These are phyloP conservation scores for Boletus vinaceobasis DNA, from an alignment of 768 basidiomycete species.

Conservation along the genomic window DNA sequence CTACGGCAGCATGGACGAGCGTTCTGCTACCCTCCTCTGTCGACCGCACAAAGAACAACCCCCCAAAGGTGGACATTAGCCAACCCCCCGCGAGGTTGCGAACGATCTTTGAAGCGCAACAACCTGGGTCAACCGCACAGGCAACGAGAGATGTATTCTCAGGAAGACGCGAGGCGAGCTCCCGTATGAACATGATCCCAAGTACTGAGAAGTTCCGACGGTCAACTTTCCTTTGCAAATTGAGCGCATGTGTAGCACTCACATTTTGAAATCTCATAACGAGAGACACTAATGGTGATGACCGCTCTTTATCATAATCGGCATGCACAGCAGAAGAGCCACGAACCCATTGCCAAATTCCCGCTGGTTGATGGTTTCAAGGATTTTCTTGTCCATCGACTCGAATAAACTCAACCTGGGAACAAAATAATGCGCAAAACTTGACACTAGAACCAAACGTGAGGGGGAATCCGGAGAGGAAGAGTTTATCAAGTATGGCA, in stretches of 20 bases:
- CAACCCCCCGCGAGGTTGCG: constrained; percentile 9
- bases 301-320: background rate
- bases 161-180: constrained; percentile 29
- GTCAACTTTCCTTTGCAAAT: background rate
- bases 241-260: background rate
- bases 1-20: constrained; percentile 32
- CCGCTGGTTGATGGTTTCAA: constrained; percentile 22
- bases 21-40: constrained; percentile 35
- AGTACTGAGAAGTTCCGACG: constrained; percentile 19
- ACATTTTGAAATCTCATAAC: constrained; percentile 29
- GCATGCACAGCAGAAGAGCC: background rate
- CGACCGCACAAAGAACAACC: constrained; percentile 23
- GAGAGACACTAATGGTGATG: constrained; percentile 6
- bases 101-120: constrained; percentile 29
- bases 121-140: constrained; percentile 32
- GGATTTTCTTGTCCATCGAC: constrained; percentile 13
- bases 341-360: constrained; percentile 23
- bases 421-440: constrained; percentile 24
- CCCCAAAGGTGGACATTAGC: background rate
- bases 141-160: constrained; percentile 20
- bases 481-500: constrained; percentile 32
- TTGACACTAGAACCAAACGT: constrained; percentile 31
- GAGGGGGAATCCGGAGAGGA: constrained; percentile 21
- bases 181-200: constrained; percentile 33
- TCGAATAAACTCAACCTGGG: background rate